Percentiles rank a stretch among this genome's conserved stretches.
phyloP scores from a whole-genome alignment of 1,139 yeast species.

The Yamadazyma diddensiae region DNA sequence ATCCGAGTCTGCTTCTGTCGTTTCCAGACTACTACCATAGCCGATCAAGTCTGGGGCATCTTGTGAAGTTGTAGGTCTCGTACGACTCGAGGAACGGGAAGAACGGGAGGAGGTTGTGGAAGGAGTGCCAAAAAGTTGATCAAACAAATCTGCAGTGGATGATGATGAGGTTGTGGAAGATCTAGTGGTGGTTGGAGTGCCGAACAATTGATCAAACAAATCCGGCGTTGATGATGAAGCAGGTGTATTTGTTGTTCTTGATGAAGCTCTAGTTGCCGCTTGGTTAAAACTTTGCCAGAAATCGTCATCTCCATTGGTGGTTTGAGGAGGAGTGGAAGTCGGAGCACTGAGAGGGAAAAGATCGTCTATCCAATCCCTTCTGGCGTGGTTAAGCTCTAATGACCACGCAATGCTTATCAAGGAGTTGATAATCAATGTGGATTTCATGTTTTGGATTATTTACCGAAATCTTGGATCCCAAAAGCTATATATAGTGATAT shows the following conservation, averaged over 20 bases:
- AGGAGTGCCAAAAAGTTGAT: slow-evolving; percentile 2
- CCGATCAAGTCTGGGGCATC: slow-evolving; percentile 2
- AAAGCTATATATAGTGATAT: neutral
- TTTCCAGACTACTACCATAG: neutral
- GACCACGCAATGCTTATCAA: slow-evolving; percentile 3
- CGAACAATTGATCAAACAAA: neutral
- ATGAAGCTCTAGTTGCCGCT: slow-evolving; percentile 4
- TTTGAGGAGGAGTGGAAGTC: slow-evolving; percentile 2
- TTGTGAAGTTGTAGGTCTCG: neutral
- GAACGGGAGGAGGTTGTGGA: neutral
- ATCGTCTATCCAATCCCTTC: slow-evolving; percentile 8
- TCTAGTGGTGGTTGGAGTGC: neutral
- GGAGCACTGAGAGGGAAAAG: slow-evolving; percentile 3
- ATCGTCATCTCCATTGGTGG: slow-evolving; percentile 1
- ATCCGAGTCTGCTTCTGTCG: slow-evolving; percentile 2
- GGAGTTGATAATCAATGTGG: neutral
- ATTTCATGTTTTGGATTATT: neutral
- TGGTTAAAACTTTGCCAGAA: slow-evolving; percentile 11
- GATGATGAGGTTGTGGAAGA: slow-evolving; percentile 4
- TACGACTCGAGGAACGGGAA: neutral
- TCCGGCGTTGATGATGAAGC: slow-evolving; percentile 1
- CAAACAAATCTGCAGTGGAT: slow-evolving; percentile 1
- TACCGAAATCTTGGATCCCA: neutral
- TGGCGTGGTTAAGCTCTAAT: slow-evolving; percentile 7
- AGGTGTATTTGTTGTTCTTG: slow-evolving; percentile 5